phyloP scores from a whole-genome alignment of 805 yeast species.

The Spathaspora girioi region DNA sequence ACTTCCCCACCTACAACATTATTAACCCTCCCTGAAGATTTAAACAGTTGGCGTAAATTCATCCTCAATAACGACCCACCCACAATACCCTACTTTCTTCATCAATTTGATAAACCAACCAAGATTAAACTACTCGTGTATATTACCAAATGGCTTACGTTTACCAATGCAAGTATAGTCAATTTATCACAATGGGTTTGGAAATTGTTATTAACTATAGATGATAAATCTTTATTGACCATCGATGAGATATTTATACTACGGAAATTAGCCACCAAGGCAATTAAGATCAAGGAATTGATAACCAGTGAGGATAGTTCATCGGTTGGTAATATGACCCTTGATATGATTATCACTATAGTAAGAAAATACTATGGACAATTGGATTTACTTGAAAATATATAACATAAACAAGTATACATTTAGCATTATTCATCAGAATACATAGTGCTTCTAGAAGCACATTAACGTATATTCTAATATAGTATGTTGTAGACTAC shows the following conservation, averaged over 20 bases:
- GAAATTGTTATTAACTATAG: conserved; percentile 30
- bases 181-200: conserved; percentile 35
- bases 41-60: conserved; percentile 24
- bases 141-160: conserved; percentile 37
- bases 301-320: neutral
- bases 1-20: neutral
- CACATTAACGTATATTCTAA: too few relatives aligned
- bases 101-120: conserved; percentile 25
- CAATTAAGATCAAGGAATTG: conserved; percentile 20
- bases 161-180: conserved; percentile 4
- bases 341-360: conserved; percentile 28
- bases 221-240: conserved; percentile 23
- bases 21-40: neutral
- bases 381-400: conserved; percentile 19
- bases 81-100: conserved; percentile 15
- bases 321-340: conserved; percentile 13
- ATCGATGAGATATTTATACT: conserved; percentile 29
- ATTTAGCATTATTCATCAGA: too few relatives aligned
- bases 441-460: too few relatives aligned
- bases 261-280: conserved; percentile 37
- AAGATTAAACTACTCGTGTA: conserved; percentile 31
- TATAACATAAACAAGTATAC: neutral
- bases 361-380: conserved; percentile 35
- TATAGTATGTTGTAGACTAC: neutral
- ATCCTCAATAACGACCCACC: conserved; percentile 29